Conservation (phyloP, 2,329 filamentous ascomycete species). For the Purpureocillium lavendulum region DNA sequence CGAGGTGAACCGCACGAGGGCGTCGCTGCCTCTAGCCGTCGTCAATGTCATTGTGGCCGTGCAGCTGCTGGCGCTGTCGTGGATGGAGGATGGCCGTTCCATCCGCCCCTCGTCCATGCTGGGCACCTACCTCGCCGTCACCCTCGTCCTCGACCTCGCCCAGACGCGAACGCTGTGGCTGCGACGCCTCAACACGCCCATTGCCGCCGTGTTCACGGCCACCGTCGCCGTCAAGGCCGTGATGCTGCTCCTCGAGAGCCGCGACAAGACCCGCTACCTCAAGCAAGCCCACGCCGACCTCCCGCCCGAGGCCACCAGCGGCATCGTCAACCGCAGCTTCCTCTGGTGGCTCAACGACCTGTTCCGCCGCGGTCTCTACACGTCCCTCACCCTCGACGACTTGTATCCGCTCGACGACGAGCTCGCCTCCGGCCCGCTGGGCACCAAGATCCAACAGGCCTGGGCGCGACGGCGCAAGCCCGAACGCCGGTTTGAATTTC, state of each 20-base stretch:
- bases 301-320: constrained; percentile 21
- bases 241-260: constrained; percentile 20
- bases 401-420: constrained; percentile 8
- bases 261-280: constrained; percentile 16
- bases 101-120: constrained; percentile 22
- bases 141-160: constrained; percentile 19
- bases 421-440: constrained; percentile 5
- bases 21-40: constrained; percentile 4
- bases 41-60: constrained; percentile 14
- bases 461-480: constrained; percentile 5
- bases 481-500: constrained; percentile 6
- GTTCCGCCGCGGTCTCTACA: constrained; percentile 14
- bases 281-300: constrained; percentile 9
- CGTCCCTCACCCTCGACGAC: constrained; percentile 6
- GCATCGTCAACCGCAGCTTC: constrained; percentile 21
- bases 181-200: constrained; percentile 8
- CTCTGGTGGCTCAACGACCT: constrained; percentile 25
- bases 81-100: constrained; percentile 19
- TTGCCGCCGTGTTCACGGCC: constrained; percentile 16
- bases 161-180: constrained; percentile 22
- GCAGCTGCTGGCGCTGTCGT: constrained; percentile 17
- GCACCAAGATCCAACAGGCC: constrained; percentile 2
- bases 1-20: constrained; percentile 1
- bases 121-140: constrained; percentile 18
- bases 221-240: constrained; percentile 15